Evolutionary conservation across 768 basidiomycete species (phyloP), one percentile per base, ranked within the genome.

Genomic region (Amyloporia xantha): DNA sequence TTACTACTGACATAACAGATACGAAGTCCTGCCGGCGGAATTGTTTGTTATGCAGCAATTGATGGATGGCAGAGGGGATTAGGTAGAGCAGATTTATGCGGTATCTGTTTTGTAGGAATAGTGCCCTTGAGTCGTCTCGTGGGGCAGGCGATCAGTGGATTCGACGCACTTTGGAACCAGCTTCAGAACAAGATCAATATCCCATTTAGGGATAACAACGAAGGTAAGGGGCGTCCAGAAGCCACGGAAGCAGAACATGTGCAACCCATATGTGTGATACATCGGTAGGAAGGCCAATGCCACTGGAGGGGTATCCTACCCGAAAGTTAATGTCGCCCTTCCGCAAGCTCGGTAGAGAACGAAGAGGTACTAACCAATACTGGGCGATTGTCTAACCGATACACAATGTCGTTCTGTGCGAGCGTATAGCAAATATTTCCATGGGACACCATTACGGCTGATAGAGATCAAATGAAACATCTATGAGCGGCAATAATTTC

Each of bases 211-310:
- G n/a, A 87, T 59, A 37, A 87, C 61, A 10, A 86, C 63, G 2
- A 72, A 44, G 0, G 84, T 82, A 7, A 53, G 49, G 0, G 76
- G 81, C 1, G 56, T 17, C 12, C 77, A 54, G 42, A 79, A 73
- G 0, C 68, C 53, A 19, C 76, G 74, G 59, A 87, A 74, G 9
- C 67, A 62, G 50, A 74, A 71, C 1, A 65, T 45, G 48, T 83
- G 75, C n/a, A 86, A 67, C 1, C 73, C 88, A 54, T 78, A 86
- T 1, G 72, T 66, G 53, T 90, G 87, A 54, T 86, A 78, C 33
- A 88, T 68, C 0, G 87, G 87, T 1, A 90, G 64, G 51, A 81
- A 79, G 0, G 71, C 80, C 39, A 89, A 71, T 1, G 54, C 54
- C 4, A 80, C 62, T 2, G 79, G 76, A 3, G 72, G 60, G 12